Conservation (phyloP, 2,329 filamentous ascomycete species). For the Penicillium capsulatum region DNA sequence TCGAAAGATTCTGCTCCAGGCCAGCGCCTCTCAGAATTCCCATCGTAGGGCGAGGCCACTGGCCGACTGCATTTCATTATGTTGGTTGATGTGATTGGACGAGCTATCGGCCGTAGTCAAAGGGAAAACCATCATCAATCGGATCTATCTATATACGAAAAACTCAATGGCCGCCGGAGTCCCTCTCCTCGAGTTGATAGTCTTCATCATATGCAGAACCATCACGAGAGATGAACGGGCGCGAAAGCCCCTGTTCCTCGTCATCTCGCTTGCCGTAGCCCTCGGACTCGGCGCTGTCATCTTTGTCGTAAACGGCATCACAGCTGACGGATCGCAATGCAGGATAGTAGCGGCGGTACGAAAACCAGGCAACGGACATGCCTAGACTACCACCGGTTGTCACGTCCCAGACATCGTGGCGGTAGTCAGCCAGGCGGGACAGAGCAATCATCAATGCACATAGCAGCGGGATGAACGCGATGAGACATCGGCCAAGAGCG, state of each 20-base stretch:
- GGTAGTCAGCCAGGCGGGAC: slow-evolving; percentile 59
- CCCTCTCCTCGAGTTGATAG: slow-evolving; percentile 24
- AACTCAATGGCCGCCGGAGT: not conserved
- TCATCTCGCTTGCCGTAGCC: slow-evolving; percentile 34
- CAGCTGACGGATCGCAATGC: slow-evolving; percentile 49
- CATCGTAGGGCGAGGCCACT: no score
- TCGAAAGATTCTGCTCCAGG: no score
- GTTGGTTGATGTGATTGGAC: no score
- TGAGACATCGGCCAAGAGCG: slow-evolving; percentile 52
- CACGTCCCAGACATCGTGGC: slow-evolving; percentile 62
- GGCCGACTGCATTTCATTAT: no score
- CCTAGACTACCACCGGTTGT: slow-evolving; percentile 54
- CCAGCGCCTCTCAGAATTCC: no score
- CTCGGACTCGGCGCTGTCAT: slow-evolving; percentile 19
- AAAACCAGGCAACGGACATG: slow-evolving; percentile 52
- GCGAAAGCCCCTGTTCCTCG: slow-evolving; percentile 27
- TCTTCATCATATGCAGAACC: slow-evolving; percentile 17
- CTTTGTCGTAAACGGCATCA: slow-evolving; percentile 47
- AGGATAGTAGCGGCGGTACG: slow-evolving; percentile 60
- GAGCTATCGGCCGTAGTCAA: no score
- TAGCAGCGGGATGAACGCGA: slow-evolving; percentile 54
- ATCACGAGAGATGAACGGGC: slow-evolving; percentile 10
- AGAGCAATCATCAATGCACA: slow-evolving; percentile 59
- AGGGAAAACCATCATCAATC: no score
- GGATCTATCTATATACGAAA: no score